A percentile compares a stretch with the other conserved stretches of the same genome.
Evolutionary conservation across 2,329 filamentous ascomycete species (phyloP).

Genomic region (Ophiostoma himal-ulmi): DNA sequence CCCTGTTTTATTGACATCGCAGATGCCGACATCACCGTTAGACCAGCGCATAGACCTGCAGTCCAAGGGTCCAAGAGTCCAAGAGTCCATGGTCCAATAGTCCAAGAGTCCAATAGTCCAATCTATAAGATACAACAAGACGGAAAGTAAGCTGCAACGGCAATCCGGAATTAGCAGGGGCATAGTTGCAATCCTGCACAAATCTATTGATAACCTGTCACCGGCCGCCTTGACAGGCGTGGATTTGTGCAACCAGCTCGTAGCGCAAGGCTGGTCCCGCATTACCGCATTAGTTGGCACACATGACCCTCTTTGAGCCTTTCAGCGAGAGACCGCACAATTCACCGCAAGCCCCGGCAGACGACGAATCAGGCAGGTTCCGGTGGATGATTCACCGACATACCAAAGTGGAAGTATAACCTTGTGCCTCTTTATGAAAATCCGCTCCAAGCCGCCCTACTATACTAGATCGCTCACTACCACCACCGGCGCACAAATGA

Average conservation of each 20-base stretch:
- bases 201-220: not conserved
- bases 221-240: not conserved
- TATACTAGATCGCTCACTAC: not conserved
- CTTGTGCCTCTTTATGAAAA: not conserved
- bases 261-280: conserved; percentile 1
- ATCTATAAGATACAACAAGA: not conserved
- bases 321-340: not conserved
- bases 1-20: not conserved
- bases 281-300: not conserved
- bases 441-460: not conserved
- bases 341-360: not conserved
- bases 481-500: conserved; percentile 12
- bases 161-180: not conserved
- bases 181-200: not conserved
- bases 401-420: not conserved
- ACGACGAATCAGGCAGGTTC: not conserved
- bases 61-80: not conserved
- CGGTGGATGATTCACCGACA: not conserved
- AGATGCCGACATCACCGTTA: conserved; percentile 2
- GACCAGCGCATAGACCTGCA: not conserved
- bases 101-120: not conserved
- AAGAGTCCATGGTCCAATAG: not conserved
- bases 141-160: not conserved
- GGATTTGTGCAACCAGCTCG: not conserved
- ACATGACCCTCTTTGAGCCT: not conserved